Percentiles rank a stretch among this genome's conserved stretches.
phyloP scores from a whole-genome alignment of 495 filamentous ascomycete species.

The Xylaria intraflava region DNA sequence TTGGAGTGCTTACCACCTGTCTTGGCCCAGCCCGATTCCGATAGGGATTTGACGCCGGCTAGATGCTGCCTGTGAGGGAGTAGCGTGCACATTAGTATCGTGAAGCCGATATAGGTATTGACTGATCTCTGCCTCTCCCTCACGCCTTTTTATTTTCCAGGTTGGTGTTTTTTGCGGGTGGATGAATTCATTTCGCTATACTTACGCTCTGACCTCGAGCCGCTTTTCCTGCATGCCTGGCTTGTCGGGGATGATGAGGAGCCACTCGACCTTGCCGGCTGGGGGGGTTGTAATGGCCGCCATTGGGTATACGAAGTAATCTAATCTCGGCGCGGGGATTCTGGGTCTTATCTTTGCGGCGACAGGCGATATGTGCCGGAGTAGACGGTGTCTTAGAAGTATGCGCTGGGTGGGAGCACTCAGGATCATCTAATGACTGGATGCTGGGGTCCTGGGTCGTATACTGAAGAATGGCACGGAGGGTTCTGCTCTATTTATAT shows the following conservation, averaged over 20 bases:
- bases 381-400: too few relatives aligned
- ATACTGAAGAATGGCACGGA: too few relatives aligned
- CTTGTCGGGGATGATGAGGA: conserved; percentile 78
- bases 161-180: background rate
- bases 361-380: background rate
- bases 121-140: background rate
- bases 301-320: conserved; percentile 30
- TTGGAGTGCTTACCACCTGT: conserved; percentile 47
- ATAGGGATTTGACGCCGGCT: conserved; percentile 35
- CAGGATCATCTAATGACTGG: too few relatives aligned
- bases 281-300: conserved; percentile 25
- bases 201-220: conserved; percentile 66
- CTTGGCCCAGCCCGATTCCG: conserved; percentile 44
- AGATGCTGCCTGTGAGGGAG: conserved; percentile 48
- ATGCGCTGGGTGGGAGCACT: too few relatives aligned
- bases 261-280: conserved; percentile 62
- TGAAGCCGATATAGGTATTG: too few relatives aligned
- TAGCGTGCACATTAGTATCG: background rate
- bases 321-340: conserved; percentile 8
- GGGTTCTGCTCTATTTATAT: too few relatives aligned
- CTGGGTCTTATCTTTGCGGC: background rate
- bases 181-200: conserved; percentile 2
- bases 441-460: too few relatives aligned
- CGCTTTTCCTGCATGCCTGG: conserved; percentile 58
- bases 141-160: background rate